phyloP scores from a whole-genome alignment of 2,329 filamentous ascomycete species.

The Sphaerulina vaccinii region DNA sequence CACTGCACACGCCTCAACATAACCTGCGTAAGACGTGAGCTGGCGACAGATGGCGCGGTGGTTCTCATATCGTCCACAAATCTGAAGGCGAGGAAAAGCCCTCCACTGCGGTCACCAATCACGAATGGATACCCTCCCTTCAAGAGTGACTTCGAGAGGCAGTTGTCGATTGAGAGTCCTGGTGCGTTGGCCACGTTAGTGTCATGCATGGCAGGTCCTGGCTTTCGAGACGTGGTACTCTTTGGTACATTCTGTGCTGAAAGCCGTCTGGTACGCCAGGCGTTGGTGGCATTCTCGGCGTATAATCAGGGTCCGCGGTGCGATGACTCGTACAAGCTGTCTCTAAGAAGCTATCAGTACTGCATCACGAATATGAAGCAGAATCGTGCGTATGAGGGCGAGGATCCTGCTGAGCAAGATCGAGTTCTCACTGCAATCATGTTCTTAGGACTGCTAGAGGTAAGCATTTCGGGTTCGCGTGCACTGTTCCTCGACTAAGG shows the following conservation, averaged over 20 bases:
- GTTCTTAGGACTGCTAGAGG: conserved; percentile 21
- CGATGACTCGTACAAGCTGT: conserved; percentile 14
- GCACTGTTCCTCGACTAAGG: not conserved
- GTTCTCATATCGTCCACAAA: conserved; percentile 12
- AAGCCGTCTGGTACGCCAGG: conserved; percentile 20
- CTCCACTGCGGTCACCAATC: conserved; percentile 5
- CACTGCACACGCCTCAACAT: conserved; percentile 68
- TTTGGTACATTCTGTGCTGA: conserved; percentile 19
- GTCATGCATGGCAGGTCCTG: conserved; percentile 14
- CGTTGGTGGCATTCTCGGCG: conserved; percentile 22
- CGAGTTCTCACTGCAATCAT: conserved; percentile 11
- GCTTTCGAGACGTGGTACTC: conserved; percentile 11
- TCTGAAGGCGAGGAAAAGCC: conserved; percentile 8
- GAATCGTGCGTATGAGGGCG: not conserved
- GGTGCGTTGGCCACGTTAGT: conserved; percentile 11
- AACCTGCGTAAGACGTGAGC: conserved; percentile 13
- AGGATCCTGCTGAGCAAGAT: conserved; percentile 10
- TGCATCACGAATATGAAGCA: conserved; percentile 14
- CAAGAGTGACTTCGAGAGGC: conserved; percentile 15
- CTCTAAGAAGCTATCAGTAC: conserved; percentile 20
- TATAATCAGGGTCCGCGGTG: not conserved
- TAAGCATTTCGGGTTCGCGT: conserved; percentile 2
- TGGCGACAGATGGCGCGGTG: not conserved
- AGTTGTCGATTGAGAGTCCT: conserved; percentile 13
- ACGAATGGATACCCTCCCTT: conserved; percentile 23